Percentiles rank a stretch among this genome's conserved stretches.
phyloP scores from a whole-genome alignment of 306 rosid species.

The Psophocarpus tetragonolobus region DNA sequence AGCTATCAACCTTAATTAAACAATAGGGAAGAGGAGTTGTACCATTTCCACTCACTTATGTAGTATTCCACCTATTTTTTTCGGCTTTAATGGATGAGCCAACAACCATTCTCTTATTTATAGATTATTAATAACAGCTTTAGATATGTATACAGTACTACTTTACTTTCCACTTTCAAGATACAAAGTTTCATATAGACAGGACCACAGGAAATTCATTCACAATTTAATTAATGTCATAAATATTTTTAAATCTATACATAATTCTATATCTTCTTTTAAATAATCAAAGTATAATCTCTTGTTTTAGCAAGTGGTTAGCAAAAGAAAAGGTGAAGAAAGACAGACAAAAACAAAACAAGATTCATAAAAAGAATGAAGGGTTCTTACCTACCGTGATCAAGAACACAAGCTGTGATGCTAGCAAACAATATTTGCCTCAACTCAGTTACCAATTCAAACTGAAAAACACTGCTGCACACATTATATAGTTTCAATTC shows the following conservation, averaged over 20 bases:
- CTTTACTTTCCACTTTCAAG: not conserved
- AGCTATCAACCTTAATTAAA: too few species aligned
- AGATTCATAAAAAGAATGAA: not conserved
- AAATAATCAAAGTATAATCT: not conserved
- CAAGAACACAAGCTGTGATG: constrained; percentile 8
- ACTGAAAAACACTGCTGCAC: constrained; percentile 45
- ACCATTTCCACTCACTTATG: too few species aligned
- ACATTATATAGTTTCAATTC: not conserved
- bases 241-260: not conserved
- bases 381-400: not conserved
- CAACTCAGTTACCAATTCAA: constrained; percentile 32
- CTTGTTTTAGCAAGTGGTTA: not conserved
- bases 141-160: not conserved
- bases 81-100: not conserved
- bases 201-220: not conserved
- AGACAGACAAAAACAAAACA: not conserved
- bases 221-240: not conserved
- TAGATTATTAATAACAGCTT: not conserved
- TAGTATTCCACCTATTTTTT: too few species aligned
- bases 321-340: too few species aligned
- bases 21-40: too few species aligned
- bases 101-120: not conserved
- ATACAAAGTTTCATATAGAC: not conserved
- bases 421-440: not conserved
- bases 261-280: not conserved